Conservation (phyloP, 139 green algal genomes). For the Closterium sp. region DNA sequence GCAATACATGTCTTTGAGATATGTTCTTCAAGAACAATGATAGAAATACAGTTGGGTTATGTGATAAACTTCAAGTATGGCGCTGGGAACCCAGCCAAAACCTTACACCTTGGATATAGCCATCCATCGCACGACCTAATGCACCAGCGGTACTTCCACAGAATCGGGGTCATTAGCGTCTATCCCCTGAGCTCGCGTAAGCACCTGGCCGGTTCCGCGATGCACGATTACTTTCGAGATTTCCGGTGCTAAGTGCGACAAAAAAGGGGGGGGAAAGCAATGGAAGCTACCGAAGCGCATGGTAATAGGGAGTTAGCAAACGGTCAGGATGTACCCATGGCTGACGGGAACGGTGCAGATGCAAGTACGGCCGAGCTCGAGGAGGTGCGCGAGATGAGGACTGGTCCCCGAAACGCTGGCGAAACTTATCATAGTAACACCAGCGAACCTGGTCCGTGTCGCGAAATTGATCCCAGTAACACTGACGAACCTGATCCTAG, state of each 20-base stretch:
- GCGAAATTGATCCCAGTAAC: neutral
- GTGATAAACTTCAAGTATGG: no score
- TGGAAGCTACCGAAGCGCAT: neutral
- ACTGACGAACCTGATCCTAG: neutral
- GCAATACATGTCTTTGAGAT: no score
- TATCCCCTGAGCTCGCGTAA: no score
- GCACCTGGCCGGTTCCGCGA: neutral
- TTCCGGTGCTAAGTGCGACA: neutral
- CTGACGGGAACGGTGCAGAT: neutral
- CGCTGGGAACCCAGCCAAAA: no score
- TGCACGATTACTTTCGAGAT: no score
- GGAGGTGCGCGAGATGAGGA: neutral
- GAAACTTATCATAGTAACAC: neutral
- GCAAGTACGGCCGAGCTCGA: no score
- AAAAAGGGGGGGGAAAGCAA: neutral
- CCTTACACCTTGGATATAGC: no score
- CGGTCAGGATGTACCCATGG: neutral
- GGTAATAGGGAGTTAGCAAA: neutral
- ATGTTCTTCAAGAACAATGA: no score
- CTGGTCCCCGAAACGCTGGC: neutral
- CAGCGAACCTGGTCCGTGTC: neutral
- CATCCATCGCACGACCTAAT: no score
- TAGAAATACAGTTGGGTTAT: no score
- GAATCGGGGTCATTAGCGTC: no score
- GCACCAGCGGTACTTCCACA: no score